Evolutionary conservation across 1,284 basidiomycete species (phyloP), one percentile per base, ranked within the genome.

Genomic region (Apiotrichum siamense): DNA sequence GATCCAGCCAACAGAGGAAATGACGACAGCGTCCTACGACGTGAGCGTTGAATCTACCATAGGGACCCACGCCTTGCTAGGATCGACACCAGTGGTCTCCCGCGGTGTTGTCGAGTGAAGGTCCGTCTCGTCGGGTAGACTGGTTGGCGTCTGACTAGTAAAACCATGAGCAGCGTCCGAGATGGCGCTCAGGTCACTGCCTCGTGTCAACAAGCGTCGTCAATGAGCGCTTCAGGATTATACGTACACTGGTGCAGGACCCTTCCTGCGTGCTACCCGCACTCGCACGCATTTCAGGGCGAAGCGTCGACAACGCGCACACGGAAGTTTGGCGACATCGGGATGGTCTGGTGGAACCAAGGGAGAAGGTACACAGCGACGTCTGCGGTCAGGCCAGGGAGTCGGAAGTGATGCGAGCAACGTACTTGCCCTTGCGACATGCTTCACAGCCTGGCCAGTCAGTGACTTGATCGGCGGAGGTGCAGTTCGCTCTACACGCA

Each of bases 281-380:
- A 68, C 58, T n/a, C 69, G 53, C 2, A 66, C 57, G 41, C 69
- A 71, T 15, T 71, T 66, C 7, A 64, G 61, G 0, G 67, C 67
- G 41, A 71, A 71, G 2, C 69, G 55, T 4, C 69, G 54, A 42
- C 69, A 71, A 27, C 69, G 47, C 3, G 67, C 69, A 47, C 69
- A 71, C 1, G 69, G 69, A 4, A 69, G 58, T 40, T 63, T 68
- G n/a, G 64, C 64, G 7, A 59, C 63, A 37, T 69, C 67, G 0
- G 67, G 69, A 47, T 71, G 67, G 38, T 63, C 59, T 2, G 64
- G 56, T 2, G 67, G 62, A 3, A 71, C 67, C 4, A 71, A 57
- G 13, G 69, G 69, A 0, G 69, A 67, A 2, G 69, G 69, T 26
- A 69, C 69, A 41, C 69, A 71, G 11, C 67, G 64, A 17, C 67